phyloP scores from a whole-genome alignment of 116 monocot species.

The Iris pallida region DNA sequence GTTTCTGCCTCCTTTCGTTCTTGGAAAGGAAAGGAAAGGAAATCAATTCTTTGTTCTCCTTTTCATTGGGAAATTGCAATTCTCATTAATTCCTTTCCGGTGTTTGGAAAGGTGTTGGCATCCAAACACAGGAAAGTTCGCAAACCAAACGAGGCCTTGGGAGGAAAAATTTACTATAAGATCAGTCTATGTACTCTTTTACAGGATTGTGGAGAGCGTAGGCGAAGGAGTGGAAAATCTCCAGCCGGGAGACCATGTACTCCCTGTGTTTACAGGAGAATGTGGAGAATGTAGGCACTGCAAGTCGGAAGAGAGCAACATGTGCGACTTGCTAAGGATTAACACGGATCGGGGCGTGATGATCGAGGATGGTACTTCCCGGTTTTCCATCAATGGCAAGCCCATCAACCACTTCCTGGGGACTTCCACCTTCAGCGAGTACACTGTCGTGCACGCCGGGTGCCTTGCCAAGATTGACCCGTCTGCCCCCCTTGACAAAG shows the following conservation, averaged over 20 bases:
- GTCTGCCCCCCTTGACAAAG: constrained; percentile 53
- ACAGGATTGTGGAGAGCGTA: constrained; percentile 52
- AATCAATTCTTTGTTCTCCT: too few species aligned
- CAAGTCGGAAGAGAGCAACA: constrained; percentile 58
- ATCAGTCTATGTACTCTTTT: background rate
- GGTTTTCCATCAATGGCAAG: constrained; percentile 35
- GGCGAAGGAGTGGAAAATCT: constrained; percentile 48
- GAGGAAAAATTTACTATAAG: too few species aligned
- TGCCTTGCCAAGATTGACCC: constrained; percentile 50
- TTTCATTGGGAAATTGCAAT: too few species aligned
- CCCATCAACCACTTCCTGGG: constrained; percentile 47
- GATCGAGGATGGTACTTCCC: constrained; percentile 33
- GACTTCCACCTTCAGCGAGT: constrained; percentile 65
- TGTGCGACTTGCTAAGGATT: constrained; percentile 53
- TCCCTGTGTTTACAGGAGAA: constrained; percentile 50
- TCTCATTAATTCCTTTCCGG: too few species aligned
- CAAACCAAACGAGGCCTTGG: too few species aligned
- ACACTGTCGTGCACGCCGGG: constrained; percentile 54
- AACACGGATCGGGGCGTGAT: constrained; percentile 50
- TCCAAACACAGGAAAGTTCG: too few species aligned
- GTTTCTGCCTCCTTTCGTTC: too few species aligned
- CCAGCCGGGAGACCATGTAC: constrained; percentile 43
- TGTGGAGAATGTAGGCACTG: constrained; percentile 46
- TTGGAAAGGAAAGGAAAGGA: too few species aligned
- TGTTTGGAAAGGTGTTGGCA: too few species aligned